Conservation (phyloP, 805 yeast species). For the Wickerhamiella shivajii region DNA sequence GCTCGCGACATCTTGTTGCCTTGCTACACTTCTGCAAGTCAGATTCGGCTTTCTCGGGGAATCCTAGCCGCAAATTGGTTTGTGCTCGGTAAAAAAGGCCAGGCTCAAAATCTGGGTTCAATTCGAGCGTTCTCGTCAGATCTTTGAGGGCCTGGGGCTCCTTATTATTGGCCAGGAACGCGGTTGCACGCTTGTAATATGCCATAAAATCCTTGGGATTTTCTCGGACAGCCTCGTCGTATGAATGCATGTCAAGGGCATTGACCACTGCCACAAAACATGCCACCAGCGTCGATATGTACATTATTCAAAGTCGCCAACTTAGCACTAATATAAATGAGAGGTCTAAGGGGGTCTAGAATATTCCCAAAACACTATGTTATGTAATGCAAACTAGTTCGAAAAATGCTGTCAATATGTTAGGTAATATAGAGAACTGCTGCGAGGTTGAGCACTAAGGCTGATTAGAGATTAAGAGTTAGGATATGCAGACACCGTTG, state of each 20-base stretch:
- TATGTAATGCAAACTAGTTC: no score
- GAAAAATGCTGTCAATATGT: no score
- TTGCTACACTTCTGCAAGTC: conserved; percentile 11
- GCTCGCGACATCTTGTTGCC: conserved; percentile 16
- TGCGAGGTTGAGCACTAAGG: no score
- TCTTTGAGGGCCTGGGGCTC: conserved; percentile 26
- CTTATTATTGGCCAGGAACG: conserved; percentile 24
- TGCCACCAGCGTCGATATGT: background rate
- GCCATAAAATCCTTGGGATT: conserved; percentile 22
- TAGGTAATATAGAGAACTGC: no score
- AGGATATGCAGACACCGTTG: no score
- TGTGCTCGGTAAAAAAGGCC: conserved; percentile 25
- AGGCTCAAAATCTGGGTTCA: conserved; percentile 24
- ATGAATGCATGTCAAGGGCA: conserved; percentile 11
- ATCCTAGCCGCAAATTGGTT: conserved; percentile 23
- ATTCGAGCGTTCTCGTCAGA: conserved; percentile 22
- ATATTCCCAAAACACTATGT: no score
- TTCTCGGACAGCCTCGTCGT: conserved; percentile 19
- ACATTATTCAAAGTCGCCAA: no score
- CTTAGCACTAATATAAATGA: no score
- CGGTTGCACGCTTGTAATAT: conserved; percentile 26
- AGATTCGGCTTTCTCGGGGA: conserved; percentile 15
- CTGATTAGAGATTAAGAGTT: no score
- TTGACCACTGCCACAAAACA: conserved; percentile 1
- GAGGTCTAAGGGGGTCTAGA: no score